Percentiles rank a stretch among this genome's conserved stretches.
phyloP scores from a whole-genome alignment of 2,329 filamentous ascomycete species.

The Beauveria bassiana region DNA sequence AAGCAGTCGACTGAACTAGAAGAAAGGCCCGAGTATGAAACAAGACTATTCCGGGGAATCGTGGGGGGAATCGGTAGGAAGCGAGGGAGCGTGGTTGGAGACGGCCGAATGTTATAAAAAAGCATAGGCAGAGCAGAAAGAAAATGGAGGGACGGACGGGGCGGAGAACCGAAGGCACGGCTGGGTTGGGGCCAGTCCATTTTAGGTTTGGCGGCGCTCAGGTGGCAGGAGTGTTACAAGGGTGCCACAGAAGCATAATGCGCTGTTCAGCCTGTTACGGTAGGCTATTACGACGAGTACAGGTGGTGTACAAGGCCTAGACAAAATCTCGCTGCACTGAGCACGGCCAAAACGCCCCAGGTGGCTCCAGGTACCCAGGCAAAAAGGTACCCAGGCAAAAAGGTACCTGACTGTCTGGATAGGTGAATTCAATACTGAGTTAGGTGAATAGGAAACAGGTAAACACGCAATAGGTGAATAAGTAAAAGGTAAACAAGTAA shows the following conservation, averaged over 20 bases:
- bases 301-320: too few relatives aligned
- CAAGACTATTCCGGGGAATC: background rate
- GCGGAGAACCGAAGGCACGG: slow-evolving; percentile 22
- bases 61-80: slow-evolving; percentile 13
- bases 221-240: slow-evolving; percentile 4
- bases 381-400: too few relatives aligned
- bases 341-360: too few relatives aligned
- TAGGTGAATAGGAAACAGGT: too few relatives aligned
- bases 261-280: too few relatives aligned
- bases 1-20: slow-evolving; percentile 26
- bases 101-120: slow-evolving; percentile 26
- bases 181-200: slow-evolving; percentile 19
- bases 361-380: too few relatives aligned
- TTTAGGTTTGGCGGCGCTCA: slow-evolving; percentile 12
- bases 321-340: too few relatives aligned
- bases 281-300: too few relatives aligned
- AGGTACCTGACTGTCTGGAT: too few relatives aligned
- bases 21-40: slow-evolving; percentile 13
- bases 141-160: slow-evolving; percentile 23
- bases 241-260: background rate
- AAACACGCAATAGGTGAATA: too few relatives aligned
- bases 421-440: too few relatives aligned
- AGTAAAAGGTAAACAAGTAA: too few relatives aligned
- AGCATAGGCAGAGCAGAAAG: slow-evolving; percentile 28
- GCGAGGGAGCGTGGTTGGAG: slow-evolving; percentile 26